Percentiles rank a stretch among this genome's conserved stretches.
These are phyloP conservation scores for Penicillium nordicum DNA, from an alignment of 2,329 filamentous ascomycete species.

Conservation along the genomic window DNA sequence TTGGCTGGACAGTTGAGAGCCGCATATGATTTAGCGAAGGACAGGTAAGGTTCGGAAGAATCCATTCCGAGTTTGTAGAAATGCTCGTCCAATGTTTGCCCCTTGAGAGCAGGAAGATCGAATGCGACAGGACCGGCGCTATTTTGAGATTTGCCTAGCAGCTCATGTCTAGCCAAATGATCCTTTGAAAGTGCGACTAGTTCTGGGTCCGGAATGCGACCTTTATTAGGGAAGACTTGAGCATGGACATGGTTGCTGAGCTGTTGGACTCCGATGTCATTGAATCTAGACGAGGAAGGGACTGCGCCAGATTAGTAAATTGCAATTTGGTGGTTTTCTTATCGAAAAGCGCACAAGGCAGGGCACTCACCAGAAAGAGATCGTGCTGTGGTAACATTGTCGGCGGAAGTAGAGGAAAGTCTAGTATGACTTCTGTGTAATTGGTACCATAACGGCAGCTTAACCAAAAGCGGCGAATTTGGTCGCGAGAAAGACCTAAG, in stretches of 20 bases:
- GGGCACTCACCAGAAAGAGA: slow-evolving; percentile 30
- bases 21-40: slow-evolving; percentile 70
- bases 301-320: slow-evolving; percentile 29
- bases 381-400: slow-evolving; percentile 3
- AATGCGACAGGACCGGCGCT: slow-evolving; percentile 72
- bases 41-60: slow-evolving; percentile 78
- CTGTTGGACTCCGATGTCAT: slow-evolving; percentile 92
- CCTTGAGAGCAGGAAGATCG: slow-evolving; percentile 75
- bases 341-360: background rate
- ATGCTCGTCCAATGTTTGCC: slow-evolving; percentile 83
- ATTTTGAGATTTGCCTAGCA: slow-evolving; percentile 87
- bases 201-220: slow-evolving; percentile 59
- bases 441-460: slow-evolving; percentile 13
- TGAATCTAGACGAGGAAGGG: slow-evolving; percentile 64
- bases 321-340: slow-evolving; percentile 8
- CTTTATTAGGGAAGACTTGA: slow-evolving; percentile 69
- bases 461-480: slow-evolving; percentile 19
- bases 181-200: slow-evolving; percentile 77
- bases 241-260: slow-evolving; percentile 76
- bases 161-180: slow-evolving; percentile 78
- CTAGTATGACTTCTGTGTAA: slow-evolving; percentile 14
- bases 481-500: slow-evolving; percentile 26
- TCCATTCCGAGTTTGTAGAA: slow-evolving; percentile 86
- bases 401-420: slow-evolving; percentile 10
- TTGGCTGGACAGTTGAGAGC: slow-evolving; percentile 55